Evolutionary conservation across 148 eudicot species (phyloP).

Genomic region (Camellia lanceoleosa): DNA sequence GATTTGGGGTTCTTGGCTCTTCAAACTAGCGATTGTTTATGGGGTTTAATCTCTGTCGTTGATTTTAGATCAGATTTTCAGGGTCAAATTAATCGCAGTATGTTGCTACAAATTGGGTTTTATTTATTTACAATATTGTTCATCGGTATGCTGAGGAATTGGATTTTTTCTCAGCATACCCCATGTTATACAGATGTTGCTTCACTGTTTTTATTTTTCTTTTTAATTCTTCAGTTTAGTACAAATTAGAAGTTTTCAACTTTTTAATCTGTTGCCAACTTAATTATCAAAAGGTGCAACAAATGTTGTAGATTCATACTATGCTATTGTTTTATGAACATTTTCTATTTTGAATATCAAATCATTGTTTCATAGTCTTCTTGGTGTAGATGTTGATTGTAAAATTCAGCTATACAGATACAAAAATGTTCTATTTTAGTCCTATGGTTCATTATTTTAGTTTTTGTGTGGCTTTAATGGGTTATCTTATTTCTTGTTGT

Average conservation of each 20-base stretch:
- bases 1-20: not conserved
- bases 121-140: not conserved
- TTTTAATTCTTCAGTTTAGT: too few species aligned
- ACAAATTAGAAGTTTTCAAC: too few species aligned
- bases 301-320: too few species aligned
- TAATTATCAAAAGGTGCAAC: too few species aligned
- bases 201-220: too few species aligned
- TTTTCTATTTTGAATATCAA: too few species aligned
- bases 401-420: not conserved
- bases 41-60: not conserved
- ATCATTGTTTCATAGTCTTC: not conserved
- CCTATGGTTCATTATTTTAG: not conserved
- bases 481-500: slow-evolving; percentile 5
- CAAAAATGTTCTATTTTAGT: not conserved
- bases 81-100: not conserved
- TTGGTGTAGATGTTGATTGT: not conserved
- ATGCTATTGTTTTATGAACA: too few species aligned
- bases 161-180: too few species aligned
- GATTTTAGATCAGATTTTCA: not conserved
- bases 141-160: not conserved
- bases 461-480: not conserved
- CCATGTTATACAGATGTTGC: too few species aligned
- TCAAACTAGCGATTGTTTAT: not conserved
- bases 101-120: slow-evolving; percentile 2
- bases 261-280: too few species aligned